phyloP scores from a whole-genome alignment of 257 asterid genomes.

The Nicotiana benthamiana region DNA sequence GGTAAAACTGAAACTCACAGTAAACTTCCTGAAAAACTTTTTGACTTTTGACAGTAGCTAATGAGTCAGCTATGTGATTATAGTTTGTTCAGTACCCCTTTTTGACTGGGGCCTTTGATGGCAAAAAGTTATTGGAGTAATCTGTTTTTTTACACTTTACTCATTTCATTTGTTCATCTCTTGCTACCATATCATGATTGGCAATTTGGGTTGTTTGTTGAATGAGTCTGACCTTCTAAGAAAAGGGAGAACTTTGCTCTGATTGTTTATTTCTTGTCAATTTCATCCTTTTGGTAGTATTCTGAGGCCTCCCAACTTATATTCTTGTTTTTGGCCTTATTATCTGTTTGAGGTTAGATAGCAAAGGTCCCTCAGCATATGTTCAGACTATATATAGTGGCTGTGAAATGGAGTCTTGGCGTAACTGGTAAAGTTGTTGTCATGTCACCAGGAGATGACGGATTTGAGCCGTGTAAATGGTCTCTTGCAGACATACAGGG shows the following conservation, averaged over 20 bases:
- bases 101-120: background rate
- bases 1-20: background rate
- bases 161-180: background rate
- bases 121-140: background rate
- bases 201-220: background rate
- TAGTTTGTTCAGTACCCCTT: background rate
- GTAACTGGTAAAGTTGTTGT: no score
- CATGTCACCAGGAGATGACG: no score
- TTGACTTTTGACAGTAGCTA: background rate
- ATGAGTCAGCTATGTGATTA: background rate
- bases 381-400: constrained; percentile 6
- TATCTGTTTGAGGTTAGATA: constrained; percentile 20
- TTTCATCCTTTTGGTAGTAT: constrained; percentile 14
- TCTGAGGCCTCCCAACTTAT: constrained; percentile 22
- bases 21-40: background rate
- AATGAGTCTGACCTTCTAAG: constrained; percentile 7
- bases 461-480: no score
- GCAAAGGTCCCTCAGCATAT: constrained; percentile 13
- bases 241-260: constrained; percentile 14
- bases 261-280: constrained; percentile 2
- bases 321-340: constrained; percentile 41
- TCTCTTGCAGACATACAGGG: no score
- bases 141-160: background rate
- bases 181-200: constrained; percentile 2
- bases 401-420: no score